Evolutionary conservation across 768 basidiomycete genomes (phyloP), one percentile per base, ranked within the genome.

Genomic region (Floccularia luteovirens): DNA sequence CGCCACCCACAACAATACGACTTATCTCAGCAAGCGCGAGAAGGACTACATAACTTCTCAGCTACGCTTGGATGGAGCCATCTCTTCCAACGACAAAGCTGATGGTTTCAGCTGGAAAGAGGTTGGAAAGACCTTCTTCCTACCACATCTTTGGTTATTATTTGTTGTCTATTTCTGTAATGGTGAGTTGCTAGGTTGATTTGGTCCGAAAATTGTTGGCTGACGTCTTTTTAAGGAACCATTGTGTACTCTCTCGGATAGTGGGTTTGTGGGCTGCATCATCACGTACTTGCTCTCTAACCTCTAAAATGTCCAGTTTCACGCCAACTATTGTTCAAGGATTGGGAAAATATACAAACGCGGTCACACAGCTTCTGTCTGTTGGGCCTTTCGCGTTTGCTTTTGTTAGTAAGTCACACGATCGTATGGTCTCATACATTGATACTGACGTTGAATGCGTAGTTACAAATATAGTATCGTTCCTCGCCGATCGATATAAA

Each of bases 271-370:
- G n/a, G n/a, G n/a, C n/a, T n/a, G n/a, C n/a, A n/a, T n/a, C n/a
- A n/a, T n/a, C n/a, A n/a, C n/a, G n/a, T n/a, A n/a, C n/a, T n/a
- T n/a, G n/a, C n/a, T n/a, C n/a, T n/a, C n/a, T n/a, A n/a, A n/a
- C n/a, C n/a, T 8, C 20, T 7, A 34, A 14, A 14, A 8, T 17
- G 7, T 17, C 39, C 34, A 77, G 84, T 48, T 88, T 90, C 58
- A 63, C 76, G 8, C 86, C 86, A 3, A 79, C 80, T 2, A 84
- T 90, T 56, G 74, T 89, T 4, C 63, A 73, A 22, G 63, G 66
- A 12, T 67, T 83, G 2, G 80, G 80, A 14, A n/a, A n/a, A n/a
- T 81, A 71, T 52, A 67, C 66, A 2, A 66, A 70, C 0, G 63
- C 72, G 22, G 54, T 61, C 17, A 72, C 76, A 20, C 39, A 41